Evolutionary conservation across 768 basidiomycete genomes (phyloP), one percentile per base, ranked within the genome.

Genomic region (Podaxis pistillaris): DNA sequence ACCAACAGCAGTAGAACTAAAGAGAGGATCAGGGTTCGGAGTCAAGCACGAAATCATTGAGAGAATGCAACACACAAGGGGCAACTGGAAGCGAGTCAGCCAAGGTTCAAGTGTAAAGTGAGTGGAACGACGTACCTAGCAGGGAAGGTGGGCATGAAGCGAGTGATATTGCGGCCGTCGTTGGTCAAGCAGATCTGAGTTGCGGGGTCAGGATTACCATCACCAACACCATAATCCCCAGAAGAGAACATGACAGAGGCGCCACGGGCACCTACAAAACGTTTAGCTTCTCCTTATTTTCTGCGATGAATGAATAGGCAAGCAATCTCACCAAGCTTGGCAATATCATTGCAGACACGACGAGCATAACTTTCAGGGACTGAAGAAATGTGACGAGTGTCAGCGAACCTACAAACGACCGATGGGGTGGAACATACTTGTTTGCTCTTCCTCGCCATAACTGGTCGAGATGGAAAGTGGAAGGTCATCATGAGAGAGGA

Each of bases 371-470:
- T 76, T 56, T 70, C 57, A n/a, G 89, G 87, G 24, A 90, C 86
- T 86, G 49, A 8, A 44, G 53, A 37, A 65, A 41, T 33, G 60
- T 22, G 17, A 52, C 28, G 15, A 57, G 19, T 28, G 15, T 38
- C 30, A 30, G 37, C 57, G 37, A 22, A 33, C 37, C 28, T 3
- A 26, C 37, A n/a, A 50, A 33, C 13, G 5, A 9, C 22, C 1
- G 49, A 22, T 36, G 8, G 53, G 12, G 24, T 8, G n/a, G n/a
- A 28, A 61, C 67, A 41, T 62, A 87, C 87, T 83, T 30, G 88
- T 86, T 69, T 89, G 88, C 60, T 92, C 90, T 62, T 84, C 81
- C 52, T 91, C 89, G 3, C 81, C 87, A 68, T 91, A 91, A 65
- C 86, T 88, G 0, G 87, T 90, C 0, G 88, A 88, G 44, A 92